phyloP scores from a whole-genome alignment of 306 rosid genomes.

The Cicer arietinum region DNA sequence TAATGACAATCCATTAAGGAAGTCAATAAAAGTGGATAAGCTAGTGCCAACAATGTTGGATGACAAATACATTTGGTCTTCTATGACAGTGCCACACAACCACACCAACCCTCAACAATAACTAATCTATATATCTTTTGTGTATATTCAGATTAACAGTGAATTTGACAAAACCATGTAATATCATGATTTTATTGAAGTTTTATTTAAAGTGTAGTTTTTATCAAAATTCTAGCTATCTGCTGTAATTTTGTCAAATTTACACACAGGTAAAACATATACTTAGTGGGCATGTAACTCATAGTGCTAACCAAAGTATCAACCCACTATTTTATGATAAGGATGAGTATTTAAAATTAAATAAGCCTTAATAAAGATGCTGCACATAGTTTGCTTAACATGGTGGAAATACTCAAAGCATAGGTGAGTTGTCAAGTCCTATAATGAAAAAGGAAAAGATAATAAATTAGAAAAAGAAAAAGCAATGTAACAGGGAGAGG shows the following conservation, averaged over 20 bases:
- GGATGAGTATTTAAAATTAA: slow-evolving; percentile 38
- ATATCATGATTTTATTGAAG: too few relatives aligned
- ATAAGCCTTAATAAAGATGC: slow-evolving; percentile 46
- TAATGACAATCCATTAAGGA: slow-evolving; percentile 34
- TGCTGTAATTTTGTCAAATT: too few relatives aligned
- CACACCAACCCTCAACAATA: slow-evolving; percentile 4
- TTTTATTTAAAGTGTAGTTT: too few relatives aligned
- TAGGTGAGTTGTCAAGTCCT: slow-evolving; percentile 72
- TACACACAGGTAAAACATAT: too few relatives aligned
- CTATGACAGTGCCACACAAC: slow-evolving; percentile 44
- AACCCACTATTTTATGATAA: slow-evolving; percentile 46
- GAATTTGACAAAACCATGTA: too few relatives aligned
- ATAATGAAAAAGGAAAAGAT: slow-evolving; percentile 38
- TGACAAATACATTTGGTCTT: slow-evolving; percentile 44
- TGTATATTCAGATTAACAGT: too few relatives aligned
- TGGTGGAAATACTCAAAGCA: slow-evolving; percentile 57
- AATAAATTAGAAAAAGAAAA: slow-evolving; percentile 44
- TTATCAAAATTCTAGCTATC: too few relatives aligned
- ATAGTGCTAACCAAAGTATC: slow-evolving; percentile 36
- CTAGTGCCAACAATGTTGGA: slow-evolving; percentile 24
- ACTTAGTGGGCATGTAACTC: slow-evolving; percentile 31
- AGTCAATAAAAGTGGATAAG: slow-evolving; percentile 19
- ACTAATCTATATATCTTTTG: too few relatives aligned
- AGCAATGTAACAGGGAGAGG: slow-evolving; percentile 49
- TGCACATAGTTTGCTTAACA: slow-evolving; percentile 66